Conservation (phyloP, 805 yeast genomes). For the Starmerella stigmatis region DNA sequence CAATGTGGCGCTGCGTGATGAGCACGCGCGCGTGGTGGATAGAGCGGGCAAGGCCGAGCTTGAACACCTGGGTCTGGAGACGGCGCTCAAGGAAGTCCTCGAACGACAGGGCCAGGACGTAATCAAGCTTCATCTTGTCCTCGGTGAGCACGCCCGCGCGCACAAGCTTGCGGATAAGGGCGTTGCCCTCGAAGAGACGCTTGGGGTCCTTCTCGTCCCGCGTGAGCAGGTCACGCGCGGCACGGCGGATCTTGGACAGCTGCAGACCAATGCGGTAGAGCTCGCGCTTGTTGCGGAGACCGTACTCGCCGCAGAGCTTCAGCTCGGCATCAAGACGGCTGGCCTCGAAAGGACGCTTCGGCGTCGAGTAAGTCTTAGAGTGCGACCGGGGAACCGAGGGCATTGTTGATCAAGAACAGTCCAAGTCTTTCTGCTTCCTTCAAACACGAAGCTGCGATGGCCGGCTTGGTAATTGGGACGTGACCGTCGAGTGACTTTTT, state of each 20-base stretch:
- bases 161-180: constrained; percentile 98
- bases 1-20: constrained; percentile 97
- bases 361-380: constrained; percentile 99
- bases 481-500: constrained; percentile 15
- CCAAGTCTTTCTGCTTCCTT: constrained; percentile 8
- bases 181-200: constrained; percentile 99
- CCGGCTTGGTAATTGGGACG: constrained; percentile 6
- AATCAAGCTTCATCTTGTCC: constrained; percentile 99
- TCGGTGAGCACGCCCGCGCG: constrained; percentile 98
- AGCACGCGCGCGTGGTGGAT: constrained; percentile 99
- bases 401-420: constrained; percentile 23
- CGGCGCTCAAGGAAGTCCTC: constrained; percentile 99
- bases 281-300: constrained; percentile 99
- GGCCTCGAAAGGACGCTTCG: constrained; percentile 98
- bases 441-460: constrained; percentile 1
- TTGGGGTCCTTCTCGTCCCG: constrained; percentile 99
- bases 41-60: constrained; percentile 98
- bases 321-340: constrained; percentile 99
- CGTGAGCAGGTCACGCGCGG: constrained; percentile 99
- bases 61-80: constrained; percentile 99
- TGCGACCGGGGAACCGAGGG: constrained; percentile 73
- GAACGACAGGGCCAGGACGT: constrained; percentile 92
- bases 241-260: constrained; percentile 99
- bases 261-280: constrained; percentile 99
- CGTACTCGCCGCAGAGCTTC: constrained; percentile 99